A percentile compares a stretch with the other conserved stretches of the same genome.
phyloP scores from a whole-genome alignment of 805 yeast species.

The Priceomyces melissophilus region DNA sequence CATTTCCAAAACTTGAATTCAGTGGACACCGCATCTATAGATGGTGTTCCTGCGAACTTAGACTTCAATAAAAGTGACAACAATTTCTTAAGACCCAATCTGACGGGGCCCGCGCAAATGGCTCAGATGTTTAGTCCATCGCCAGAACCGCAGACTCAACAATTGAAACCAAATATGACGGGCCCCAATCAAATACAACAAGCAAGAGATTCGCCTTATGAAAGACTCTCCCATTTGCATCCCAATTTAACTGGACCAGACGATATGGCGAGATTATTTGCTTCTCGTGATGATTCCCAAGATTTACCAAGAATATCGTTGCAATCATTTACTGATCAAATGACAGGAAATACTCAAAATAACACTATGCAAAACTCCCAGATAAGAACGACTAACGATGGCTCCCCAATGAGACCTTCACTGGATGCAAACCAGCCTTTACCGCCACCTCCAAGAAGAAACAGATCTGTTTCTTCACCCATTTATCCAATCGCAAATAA shows the following conservation, averaged over 20 bases:
- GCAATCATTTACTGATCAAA: constrained; percentile 38
- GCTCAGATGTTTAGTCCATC: constrained; percentile 25
- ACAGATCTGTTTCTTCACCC: constrained; percentile 32
- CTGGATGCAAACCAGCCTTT: constrained; percentile 11
- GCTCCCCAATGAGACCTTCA: constrained; percentile 9
- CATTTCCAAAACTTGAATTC: constrained; percentile 64
- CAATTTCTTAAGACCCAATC: constrained; percentile 34
- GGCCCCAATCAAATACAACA: constrained; percentile 42
- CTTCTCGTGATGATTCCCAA: constrained; percentile 14
- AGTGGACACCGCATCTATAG: constrained; percentile 72
- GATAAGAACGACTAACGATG: constrained; percentile 15
- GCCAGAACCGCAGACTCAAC: constrained; percentile 15
- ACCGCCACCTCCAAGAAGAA: constrained; percentile 33
- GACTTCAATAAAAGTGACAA: constrained; percentile 29
- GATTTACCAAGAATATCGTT: constrained; percentile 31
- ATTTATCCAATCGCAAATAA: constrained; percentile 11
- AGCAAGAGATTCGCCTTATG: constrained; percentile 11
- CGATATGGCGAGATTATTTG: constrained; percentile 32
- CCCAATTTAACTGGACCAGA: constrained; percentile 31
- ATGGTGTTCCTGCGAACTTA: constrained; percentile 62
- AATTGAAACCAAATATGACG: constrained; percentile 39
- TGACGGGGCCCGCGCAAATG: constrained; percentile 47
- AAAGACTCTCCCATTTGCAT: constrained; percentile 11
- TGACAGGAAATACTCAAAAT: constrained; percentile 35
- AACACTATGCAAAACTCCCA: constrained; percentile 35